Evolutionary conservation across 1,284 basidiomycete species (phyloP).

Genomic region (Ceratobasidium sp.): DNA sequence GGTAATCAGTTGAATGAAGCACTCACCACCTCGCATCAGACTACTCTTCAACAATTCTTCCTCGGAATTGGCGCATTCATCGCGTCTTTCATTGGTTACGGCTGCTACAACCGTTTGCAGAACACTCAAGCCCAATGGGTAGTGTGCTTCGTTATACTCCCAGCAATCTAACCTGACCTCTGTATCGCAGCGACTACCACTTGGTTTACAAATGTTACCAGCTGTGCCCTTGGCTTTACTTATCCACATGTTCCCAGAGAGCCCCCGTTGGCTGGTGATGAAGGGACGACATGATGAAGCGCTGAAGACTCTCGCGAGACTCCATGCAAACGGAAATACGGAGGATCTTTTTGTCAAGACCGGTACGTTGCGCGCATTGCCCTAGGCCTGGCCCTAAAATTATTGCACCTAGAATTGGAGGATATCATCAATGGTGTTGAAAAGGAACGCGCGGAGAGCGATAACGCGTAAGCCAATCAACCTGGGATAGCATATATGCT

Average conservation of each 20-base stretch:
- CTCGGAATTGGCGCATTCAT: constrained; percentile 60
- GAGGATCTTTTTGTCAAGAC: constrained; percentile 55
- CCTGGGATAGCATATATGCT: constrained; percentile 47
- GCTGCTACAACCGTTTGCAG: constrained; percentile 51
- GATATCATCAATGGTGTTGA: constrained; percentile 57
- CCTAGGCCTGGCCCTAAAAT: background rate
- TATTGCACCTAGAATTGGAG: constrained; percentile 56
- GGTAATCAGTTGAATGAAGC: background rate
- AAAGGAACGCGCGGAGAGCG: constrained; percentile 44
- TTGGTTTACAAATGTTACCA: constrained; percentile 57
- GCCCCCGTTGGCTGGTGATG: constrained; percentile 71
- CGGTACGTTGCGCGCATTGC: background rate
- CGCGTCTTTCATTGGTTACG: constrained; percentile 58
- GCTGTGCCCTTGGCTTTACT: constrained; percentile 68
- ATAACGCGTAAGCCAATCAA: constrained; percentile 6
- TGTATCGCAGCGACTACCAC: constrained; percentile 46
- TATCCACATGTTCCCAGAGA: constrained; percentile 63
- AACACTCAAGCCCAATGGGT: constrained; percentile 28
- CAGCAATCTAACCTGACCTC: background rate
- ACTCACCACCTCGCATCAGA: constrained; percentile 49
- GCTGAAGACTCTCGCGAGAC: constrained; percentile 59
- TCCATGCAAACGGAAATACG: constrained; percentile 64
- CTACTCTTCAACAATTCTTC: constrained; percentile 70
- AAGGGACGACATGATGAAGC: constrained; percentile 64
- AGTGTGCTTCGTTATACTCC: background rate